Percentiles rank a stretch among this genome's conserved stretches.
phyloP scores from a whole-genome alignment of 805 yeast genomes.

The Pichia rugopelliculosa region DNA sequence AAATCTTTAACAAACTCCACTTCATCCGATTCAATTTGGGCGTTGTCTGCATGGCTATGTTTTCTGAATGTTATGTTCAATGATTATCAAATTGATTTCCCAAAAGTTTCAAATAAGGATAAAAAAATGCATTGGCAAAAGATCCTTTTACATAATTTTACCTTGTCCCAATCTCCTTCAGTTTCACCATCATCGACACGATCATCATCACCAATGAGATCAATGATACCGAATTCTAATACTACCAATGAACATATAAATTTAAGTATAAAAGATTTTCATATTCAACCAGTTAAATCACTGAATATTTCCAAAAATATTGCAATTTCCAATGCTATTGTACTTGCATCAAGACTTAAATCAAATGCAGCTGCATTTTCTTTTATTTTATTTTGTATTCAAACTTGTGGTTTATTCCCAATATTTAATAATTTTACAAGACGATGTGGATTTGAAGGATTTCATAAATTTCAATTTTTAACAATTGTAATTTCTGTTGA shows the following conservation, averaged over 20 bases:
- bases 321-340: conserved; percentile 78
- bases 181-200: background rate
- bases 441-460: conserved; percentile 26
- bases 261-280: background rate
- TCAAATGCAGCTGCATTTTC: conserved; percentile 75
- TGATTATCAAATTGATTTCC: conserved; percentile 55
- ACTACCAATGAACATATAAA: background rate
- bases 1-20: conserved; percentile 84
- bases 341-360: conserved; percentile 78
- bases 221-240: background rate
- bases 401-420: conserved; percentile 68
- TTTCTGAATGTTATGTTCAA: conserved; percentile 58
- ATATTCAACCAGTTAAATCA: conserved; percentile 7
- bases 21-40: conserved; percentile 93
- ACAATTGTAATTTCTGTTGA: conserved; percentile 27
- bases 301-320: conserved; percentile 74
- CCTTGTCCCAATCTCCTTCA: background rate
- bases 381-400: conserved; percentile 67
- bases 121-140: conserved; percentile 7
- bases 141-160: background rate
- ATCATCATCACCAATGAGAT: background rate
- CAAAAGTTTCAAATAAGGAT: conserved; percentile 7
- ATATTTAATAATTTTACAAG: conserved; percentile 57
- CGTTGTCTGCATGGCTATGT: conserved; percentile 73
- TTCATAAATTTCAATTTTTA: conserved; percentile 28